Evolutionary conservation across 352 stramenopile species (phyloP).

Genomic region (Nothophytophthora sp.): DNA sequence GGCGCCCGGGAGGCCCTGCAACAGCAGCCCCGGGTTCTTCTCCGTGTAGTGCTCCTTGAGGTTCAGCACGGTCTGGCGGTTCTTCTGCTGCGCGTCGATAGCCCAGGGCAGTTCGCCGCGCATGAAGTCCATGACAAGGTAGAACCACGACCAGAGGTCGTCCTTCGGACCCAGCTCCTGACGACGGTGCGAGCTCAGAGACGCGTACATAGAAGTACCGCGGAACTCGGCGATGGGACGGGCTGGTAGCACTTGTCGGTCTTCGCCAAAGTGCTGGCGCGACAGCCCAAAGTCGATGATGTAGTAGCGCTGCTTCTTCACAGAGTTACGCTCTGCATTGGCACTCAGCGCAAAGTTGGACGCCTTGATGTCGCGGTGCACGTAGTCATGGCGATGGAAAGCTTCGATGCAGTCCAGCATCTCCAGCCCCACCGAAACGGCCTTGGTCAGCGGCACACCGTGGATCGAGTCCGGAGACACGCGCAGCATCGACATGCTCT

Average conservation of each 20-base stretch:
- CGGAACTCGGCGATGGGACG: slow-evolving; percentile 79
- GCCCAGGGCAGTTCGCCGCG: slow-evolving; percentile 85
- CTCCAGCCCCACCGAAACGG: slow-evolving; percentile 74
- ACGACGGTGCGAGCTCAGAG: slow-evolving; percentile 76
- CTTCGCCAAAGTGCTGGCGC: slow-evolving; percentile 70
- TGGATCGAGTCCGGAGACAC: slow-evolving; percentile 79
- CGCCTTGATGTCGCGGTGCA: slow-evolving; percentile 90
- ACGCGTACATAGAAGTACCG: slow-evolving; percentile 90
- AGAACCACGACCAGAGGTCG: slow-evolving; percentile 91
- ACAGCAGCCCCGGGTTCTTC: slow-evolving; percentile 58
- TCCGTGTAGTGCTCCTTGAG: slow-evolving; percentile 88
- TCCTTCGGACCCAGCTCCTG: slow-evolving; percentile 85
- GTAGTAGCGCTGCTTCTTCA: slow-evolving; percentile 60
- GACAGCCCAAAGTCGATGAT: slow-evolving; percentile 89
- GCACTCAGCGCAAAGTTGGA: slow-evolving; percentile 85
- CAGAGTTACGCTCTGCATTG: slow-evolving; percentile 33
- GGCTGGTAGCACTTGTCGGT: slow-evolving; percentile 59
- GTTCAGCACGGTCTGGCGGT: slow-evolving; percentile 74
- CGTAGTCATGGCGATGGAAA: slow-evolving; percentile 84
- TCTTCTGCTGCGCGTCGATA: slow-evolving; percentile 81
- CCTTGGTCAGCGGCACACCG: slow-evolving; percentile 69
- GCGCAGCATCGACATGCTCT: slow-evolving; percentile 90
- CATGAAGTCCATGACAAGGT: slow-evolving; percentile 89
- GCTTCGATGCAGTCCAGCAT: slow-evolving; percentile 90
- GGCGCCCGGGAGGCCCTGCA: slow-evolving; percentile 73